Base-by-base conservation (phyloP, 2,329 filamentous ascomycete genomes). In the Nemania serpens region DNA sequence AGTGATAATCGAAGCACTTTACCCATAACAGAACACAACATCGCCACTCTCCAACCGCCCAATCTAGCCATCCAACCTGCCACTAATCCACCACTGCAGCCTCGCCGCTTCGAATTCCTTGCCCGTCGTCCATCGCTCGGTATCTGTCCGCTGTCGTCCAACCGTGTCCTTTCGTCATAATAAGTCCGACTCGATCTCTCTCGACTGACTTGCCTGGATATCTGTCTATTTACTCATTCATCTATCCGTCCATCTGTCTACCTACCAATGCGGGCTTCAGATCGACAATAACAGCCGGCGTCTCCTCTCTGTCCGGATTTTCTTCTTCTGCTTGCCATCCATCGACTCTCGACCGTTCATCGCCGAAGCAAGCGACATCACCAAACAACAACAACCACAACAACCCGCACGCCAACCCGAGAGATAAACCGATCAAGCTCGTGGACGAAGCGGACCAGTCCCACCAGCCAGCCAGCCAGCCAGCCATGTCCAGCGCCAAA, bases 401-500 rank as follows among this genome's bases (percentile, higher is more conserved):
- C 41, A 17, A 53, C 17, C 41, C 22, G 12, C 25, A 52, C 37
- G 25, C 25, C 25, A 3, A 7, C 25, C 25, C 25, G 25, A 29
- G 25, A 29, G 7, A 29, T 7, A 41, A 42, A 47, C 11, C 29
- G 25, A 47, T 4, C 48, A 29, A 29, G 7, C 25, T 3, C 3
- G 25, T 29, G 25, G 25, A 29, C 25, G 25, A 29, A 29, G 4
- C 25, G 25, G 25, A 29, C 25, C 4, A 4, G 25, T 29, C n/a
- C n/a, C n/a, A n/a, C n/a, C n/a, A n/a, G n/a, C n/a, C n/a, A n/a
- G n/a, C n/a, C n/a, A 29, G 25, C 3, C 3, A 29, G 7, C 25
- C 25, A 7, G 25, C 25, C 63, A 81, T 81, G 78, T 74, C 78
- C 68, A 80, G 79, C 76, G 83, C 82, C 73, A 80, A 78, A 62